Base-by-base conservation (phyloP, 768 basidiomycete species). In the Russula foetens region DNA sequence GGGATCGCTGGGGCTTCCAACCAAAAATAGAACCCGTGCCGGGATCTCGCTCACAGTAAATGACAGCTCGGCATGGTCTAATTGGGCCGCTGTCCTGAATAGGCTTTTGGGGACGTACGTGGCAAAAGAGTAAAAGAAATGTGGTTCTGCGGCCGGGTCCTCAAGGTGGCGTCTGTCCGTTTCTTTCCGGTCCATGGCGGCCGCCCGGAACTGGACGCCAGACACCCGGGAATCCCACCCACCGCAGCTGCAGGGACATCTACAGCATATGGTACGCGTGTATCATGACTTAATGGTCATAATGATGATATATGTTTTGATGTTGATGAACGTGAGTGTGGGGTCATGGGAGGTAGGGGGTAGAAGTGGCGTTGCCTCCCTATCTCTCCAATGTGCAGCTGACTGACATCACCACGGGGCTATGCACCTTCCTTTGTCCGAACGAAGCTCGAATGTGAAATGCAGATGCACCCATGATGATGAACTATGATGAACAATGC, bases 341-440 rank as follows among this genome's bases (percentile, higher is more conserved):
- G n/a, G 41, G 35, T 11, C 21, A 15, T 21, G 33, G 7, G 47
- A 35, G 11, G 23, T 14, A n/a, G 53, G 38, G 39, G n/a, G n/a
- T n/a, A n/a, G 15, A 26, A 19, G 51, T n/a, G 52, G 24, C 11
- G 26, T 33, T 19, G 7, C 28, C 39, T 43, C 29, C 14, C 35
- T 35, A 14, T 41, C 29, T 51, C 21, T 57, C 12, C 21, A 4
- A 29, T 17, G 28, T 24, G 15, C 15, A 24, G 14, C 39, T 58
- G 57, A n/a, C 39, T 58, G 57, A 51, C 49, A 58, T 51, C 49
- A 51, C 52, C 23, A 19, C 47, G 48, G 29, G 15, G 39, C 39
- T 28, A 31, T 21, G 26, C 24, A 39, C 48, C 26, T 41, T 49
- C 21, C 38, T 49, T 41, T 8, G 48, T 43, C 38, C 56, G 41